A percentile compares a stretch with the other conserved stretches of the same genome.
phyloP scores from a whole-genome alignment of 2,329 filamentous ascomycete species.

The Diaporthe citri region DNA sequence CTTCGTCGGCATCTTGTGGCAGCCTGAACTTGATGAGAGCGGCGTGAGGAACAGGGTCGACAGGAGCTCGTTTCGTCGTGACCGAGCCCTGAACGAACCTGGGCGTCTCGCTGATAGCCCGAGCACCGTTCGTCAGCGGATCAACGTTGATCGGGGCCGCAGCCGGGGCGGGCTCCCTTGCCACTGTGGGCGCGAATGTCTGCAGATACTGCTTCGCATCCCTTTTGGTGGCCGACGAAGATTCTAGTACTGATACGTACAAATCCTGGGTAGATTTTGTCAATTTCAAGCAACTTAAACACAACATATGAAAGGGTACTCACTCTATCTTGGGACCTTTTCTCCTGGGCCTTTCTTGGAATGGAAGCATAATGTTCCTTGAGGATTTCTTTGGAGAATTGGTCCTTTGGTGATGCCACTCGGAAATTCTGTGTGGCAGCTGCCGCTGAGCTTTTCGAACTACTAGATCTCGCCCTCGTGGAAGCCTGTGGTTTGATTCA shows the following conservation, averaged over 20 bases:
- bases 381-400: conserved; percentile 45
- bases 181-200: conserved; percentile 73
- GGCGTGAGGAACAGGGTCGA: conserved; percentile 70
- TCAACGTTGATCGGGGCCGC: conserved; percentile 31
- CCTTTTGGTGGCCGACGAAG: conserved; percentile 91
- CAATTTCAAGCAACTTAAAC: conserved; percentile 28
- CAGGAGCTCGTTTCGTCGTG: conserved; percentile 46
- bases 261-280: conserved; percentile 72
- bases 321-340: conserved; percentile 63
- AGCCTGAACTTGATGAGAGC: conserved; percentile 87
- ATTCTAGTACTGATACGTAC: conserved; percentile 86
- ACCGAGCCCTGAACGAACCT: conserved; percentile 53
- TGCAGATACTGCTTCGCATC: conserved; percentile 94
- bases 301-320: conserved; percentile 34
- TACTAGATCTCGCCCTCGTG: conserved; percentile 31
- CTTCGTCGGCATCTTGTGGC: conserved; percentile 77
- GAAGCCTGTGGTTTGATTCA: conserved; percentile 23
- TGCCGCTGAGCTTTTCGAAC: conserved; percentile 37
- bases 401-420: conserved; percentile 45
- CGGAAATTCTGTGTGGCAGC: conserved; percentile 42
- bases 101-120: conserved; percentile 48
- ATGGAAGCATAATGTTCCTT: conserved; percentile 54
- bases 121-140: conserved; percentile 45
- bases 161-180: conserved; percentile 46
- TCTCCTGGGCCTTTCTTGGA: conserved; percentile 60